These are phyloP conservation scores for Plectranthus barbatus DNA, from an alignment of 257 asterid species.

Conservation along the genomic window DNA sequence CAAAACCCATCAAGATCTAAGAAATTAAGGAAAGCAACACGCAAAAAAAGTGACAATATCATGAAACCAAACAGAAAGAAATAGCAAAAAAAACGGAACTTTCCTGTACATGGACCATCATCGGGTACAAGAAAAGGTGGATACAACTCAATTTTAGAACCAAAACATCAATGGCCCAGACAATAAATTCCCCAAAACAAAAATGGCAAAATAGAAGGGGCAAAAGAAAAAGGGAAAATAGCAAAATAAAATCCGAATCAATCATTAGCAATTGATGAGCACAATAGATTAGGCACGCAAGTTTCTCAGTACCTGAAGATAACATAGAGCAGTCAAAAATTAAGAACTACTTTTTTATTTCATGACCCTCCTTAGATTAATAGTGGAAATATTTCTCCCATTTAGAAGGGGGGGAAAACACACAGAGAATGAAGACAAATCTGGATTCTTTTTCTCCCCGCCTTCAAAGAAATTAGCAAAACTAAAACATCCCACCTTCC, in stretches of 20 bases:
- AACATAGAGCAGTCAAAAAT: constrained; percentile 20
- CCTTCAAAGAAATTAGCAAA: constrained; percentile 3
- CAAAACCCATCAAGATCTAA: constrained; percentile 27
- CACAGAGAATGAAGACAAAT: background rate
- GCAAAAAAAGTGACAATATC: background rate
- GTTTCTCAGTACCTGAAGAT: constrained; percentile 20
- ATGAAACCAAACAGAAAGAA: background rate
- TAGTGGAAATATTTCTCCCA: background rate
- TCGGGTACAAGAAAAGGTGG: constrained; percentile 5
- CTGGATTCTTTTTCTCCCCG: background rate
- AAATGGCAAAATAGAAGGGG: background rate
- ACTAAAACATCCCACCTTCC: constrained; percentile 12
- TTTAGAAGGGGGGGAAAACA: background rate
- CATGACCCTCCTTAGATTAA: constrained; percentile 19
- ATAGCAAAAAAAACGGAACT: background rate
- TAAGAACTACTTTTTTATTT: constrained; percentile 11
- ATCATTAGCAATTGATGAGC: constrained; percentile 27
- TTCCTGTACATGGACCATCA: constrained; percentile 25
- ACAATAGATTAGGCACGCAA: background rate
- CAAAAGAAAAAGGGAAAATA: background rate
- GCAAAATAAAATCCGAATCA: constrained; percentile 1
- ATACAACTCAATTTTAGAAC: constrained; percentile 13
- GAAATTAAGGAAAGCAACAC: constrained; percentile 2
- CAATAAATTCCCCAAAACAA: constrained; percentile 12
- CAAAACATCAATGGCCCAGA: constrained; percentile 21